Conservation (phyloP, 2,329 filamentous ascomycete genomes). For the Fusarium pseudograminearum region DNA sequence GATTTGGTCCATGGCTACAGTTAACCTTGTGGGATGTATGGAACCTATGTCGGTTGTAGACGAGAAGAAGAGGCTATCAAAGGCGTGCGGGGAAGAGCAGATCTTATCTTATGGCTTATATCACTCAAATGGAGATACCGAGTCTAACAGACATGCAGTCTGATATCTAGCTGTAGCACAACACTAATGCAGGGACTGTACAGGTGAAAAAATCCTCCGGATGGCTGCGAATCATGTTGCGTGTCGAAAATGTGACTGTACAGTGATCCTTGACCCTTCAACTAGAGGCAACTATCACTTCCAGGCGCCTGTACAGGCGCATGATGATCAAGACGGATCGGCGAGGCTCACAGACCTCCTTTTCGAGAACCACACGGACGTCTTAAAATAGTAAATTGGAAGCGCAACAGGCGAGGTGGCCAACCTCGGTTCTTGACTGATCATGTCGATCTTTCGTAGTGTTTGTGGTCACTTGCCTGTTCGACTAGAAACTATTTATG, state of each 20-base stretch:
- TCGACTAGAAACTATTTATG: not conserved
- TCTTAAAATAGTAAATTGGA: not conserved
- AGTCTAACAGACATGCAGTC: rapidly evolving
- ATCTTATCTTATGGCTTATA: not conserved
- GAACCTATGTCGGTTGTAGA: rapidly evolving
- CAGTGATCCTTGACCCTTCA: not conserved
- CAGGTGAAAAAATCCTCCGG: not conserved
- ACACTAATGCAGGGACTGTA: constrained; percentile 21
- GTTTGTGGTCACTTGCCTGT: not conserved
- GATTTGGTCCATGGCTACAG: not conserved
- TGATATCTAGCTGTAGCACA: not conserved
- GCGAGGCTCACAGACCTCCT: not conserved
- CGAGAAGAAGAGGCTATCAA: too few relatives aligned
- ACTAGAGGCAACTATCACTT: not conserved
- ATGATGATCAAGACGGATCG: not conserved
- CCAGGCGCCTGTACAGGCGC: not conserved
- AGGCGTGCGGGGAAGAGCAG: not conserved
- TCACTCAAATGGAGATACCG: not conserved
- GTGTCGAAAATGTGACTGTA: not conserved
- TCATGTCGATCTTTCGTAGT: not conserved
- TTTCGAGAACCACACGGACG: not conserved
- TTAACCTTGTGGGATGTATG: rapidly evolving
- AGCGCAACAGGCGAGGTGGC: not conserved
- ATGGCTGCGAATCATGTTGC: not conserved
- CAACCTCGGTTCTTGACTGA: not conserved